Conservation (phyloP, 768 basidiomycete species). For the Gloeophyllum trabeum region DNA sequence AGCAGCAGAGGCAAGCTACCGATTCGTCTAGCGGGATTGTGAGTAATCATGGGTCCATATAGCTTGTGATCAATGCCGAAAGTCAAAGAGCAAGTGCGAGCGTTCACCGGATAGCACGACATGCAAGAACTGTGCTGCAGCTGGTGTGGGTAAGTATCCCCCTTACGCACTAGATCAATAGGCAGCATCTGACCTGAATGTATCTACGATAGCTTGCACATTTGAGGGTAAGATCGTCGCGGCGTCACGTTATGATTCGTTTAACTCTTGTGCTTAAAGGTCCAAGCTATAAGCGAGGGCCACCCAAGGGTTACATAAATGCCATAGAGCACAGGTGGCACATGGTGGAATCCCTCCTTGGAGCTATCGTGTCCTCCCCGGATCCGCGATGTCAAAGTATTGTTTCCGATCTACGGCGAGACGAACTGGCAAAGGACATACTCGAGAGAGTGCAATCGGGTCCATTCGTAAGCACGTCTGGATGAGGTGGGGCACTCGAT, state of each 20-base stretch:
- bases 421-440: conserved; percentile 71
- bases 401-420: conserved; percentile 52
- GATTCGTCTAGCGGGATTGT: neutral
- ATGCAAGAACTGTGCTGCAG: conserved; percentile 55
- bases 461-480: conserved; percentile 49
- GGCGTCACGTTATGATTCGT: neutral
- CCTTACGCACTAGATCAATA: too few relatives aligned
- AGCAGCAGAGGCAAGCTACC: conserved; percentile 45
- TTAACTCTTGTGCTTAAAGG: conserved; percentile 25
- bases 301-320: conserved; percentile 86
- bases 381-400: conserved; percentile 54
- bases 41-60: neutral
- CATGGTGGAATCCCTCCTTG: conserved; percentile 84
- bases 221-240: too few relatives aligned
- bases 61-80: conserved; percentile 86
- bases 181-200: too few relatives aligned
- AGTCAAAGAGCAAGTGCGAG: conserved; percentile 84
- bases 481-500: conserved; percentile 1
- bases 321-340: conserved; percentile 90
- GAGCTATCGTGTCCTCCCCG: conserved; percentile 64
- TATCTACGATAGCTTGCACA: too few relatives aligned
- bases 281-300: conserved; percentile 74
- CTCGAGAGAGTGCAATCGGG: conserved; percentile 66
- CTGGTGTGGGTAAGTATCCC: conserved; percentile 35
- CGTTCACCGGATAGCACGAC: conserved; percentile 32